Evolutionary conservation across 2,329 filamentous ascomycete species (phyloP), one percentile per base, ranked within the genome.

Genomic region (Fusarium robinianum): DNA sequence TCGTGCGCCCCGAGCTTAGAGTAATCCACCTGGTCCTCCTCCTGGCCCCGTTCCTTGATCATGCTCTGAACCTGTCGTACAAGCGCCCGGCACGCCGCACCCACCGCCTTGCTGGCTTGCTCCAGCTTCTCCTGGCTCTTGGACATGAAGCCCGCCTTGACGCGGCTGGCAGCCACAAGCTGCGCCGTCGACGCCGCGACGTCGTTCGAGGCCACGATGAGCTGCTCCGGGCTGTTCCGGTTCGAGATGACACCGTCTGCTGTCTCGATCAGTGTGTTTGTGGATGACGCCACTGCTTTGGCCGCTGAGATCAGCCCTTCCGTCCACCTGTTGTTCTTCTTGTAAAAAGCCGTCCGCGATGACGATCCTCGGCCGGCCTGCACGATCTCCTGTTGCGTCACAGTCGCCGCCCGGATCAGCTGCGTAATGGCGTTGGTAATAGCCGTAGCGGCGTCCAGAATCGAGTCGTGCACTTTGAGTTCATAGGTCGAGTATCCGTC

Each of bases 311-410:
- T 96, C 49, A 99, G 83, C 33, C 94, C 94, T 65, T 99, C 94
- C 0, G 94, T 99, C 94, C 94, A 99, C 38, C 94, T 83, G 73
- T 97, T 99, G 80, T 99, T 96, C 77, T 97, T 97, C 80, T 97
- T 97, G 84, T 99, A 99, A 70, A 99, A 99, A 16, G 91, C 90
- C 2, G 91, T 95, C 45, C 85, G 82, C 30, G 90, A 95, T 37
- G 88, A 89, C 17, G 85, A 87, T 23, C 94, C 94, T 14, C 88
- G 85, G 6, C 94, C 94, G 52, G 95, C 90, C 55, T 90, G 85
- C 29, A 99, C 94, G 64, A 99, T 99, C 72, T 99, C 94, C 67
- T 95, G 85, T 67, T 99, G 94, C 2, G 92, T 95, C 12, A 80
- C 84, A 0, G 92, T 95, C 6, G 94, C 94, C 1, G 94, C 94